Conservation (phyloP, 2,329 filamentous ascomycete species). For the Penicillium sp. region DNA sequence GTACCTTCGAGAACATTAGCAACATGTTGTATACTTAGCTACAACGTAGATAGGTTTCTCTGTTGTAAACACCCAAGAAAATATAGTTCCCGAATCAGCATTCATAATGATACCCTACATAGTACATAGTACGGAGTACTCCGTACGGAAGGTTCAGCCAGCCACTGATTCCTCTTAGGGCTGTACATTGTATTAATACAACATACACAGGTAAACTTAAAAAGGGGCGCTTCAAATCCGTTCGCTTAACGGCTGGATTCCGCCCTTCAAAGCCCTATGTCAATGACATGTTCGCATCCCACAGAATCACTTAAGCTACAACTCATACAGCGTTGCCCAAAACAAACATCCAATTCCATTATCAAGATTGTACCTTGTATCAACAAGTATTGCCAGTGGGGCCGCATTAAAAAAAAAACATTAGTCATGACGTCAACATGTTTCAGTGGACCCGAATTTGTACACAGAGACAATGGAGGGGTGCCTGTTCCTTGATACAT, state of each 20-base stretch:
- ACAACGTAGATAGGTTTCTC: too few species aligned
- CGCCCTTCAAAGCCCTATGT: not conserved
- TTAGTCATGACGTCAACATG: slow-evolving; percentile 27
- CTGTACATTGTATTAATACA: not conserved
- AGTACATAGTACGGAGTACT: not conserved
- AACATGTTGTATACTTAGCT: too few species aligned
- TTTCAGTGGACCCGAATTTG: slow-evolving; percentile 16
- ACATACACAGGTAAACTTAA: not conserved
- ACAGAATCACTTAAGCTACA: not conserved
- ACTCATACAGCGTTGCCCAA: not conserved
- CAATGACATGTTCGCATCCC: not conserved
- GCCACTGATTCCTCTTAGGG: not conserved
- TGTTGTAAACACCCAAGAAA: too few species aligned
- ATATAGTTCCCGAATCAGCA: not conserved
- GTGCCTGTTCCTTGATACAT: slow-evolving; percentile 15
- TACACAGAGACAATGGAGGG: not conserved
- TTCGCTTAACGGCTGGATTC: not conserved
- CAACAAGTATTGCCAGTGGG: slow-evolving; percentile 8
- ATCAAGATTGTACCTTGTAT: not conserved
- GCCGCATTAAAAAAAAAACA: slow-evolving; percentile 10
- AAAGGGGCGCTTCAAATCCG: not conserved
- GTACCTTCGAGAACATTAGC: too few species aligned
- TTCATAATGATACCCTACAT: not conserved
- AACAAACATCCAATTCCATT: not conserved
- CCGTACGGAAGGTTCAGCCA: not conserved